Percentiles rank a stretch among this genome's conserved stretches.
Conservation (phyloP, 305 asterid genomes). For the Fraxinus sp. region DNA sequence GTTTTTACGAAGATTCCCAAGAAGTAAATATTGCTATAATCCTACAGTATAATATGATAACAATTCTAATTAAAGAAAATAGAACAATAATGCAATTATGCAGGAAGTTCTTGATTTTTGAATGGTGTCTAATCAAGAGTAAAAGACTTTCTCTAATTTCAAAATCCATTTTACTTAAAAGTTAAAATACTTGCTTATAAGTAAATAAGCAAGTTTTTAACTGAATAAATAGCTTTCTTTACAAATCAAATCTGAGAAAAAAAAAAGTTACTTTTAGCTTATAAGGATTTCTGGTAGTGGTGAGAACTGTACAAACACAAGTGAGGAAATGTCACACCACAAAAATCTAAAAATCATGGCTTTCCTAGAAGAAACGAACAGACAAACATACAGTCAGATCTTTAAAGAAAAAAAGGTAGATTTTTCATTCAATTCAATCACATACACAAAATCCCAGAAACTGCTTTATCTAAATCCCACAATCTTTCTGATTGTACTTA, state of each 20-base stretch:
- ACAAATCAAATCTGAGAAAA: too few species aligned
- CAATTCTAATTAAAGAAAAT: background rate
- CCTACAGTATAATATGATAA: too few species aligned
- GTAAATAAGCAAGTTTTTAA: background rate
- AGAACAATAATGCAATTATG: background rate
- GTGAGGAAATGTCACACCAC: background rate
- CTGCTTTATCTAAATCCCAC: conserved; percentile 1
- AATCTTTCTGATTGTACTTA: conserved; percentile 12
- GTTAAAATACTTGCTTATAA: too few species aligned
- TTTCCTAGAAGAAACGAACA: background rate
- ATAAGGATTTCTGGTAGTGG: background rate
- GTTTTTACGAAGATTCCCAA: background rate
- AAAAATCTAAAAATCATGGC: background rate
- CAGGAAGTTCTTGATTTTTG: background rate
- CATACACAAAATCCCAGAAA: conserved; percentile 31
- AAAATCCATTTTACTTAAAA: background rate
- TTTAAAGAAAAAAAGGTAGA: background rate
- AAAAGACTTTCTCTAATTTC: too few species aligned
- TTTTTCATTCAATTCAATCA: conserved; percentile 13
- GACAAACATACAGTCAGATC: conserved; percentile 14
- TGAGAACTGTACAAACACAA: conserved; percentile 13
- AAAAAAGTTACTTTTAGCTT: background rate
- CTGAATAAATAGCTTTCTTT: background rate
- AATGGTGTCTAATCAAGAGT: background rate
- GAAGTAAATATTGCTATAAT: background rate